A percentile compares a stretch with the other conserved stretches of the same genome.
Conservation (phyloP, 345 rosid genomes). For the Melaleuca alternifolia region DNA sequence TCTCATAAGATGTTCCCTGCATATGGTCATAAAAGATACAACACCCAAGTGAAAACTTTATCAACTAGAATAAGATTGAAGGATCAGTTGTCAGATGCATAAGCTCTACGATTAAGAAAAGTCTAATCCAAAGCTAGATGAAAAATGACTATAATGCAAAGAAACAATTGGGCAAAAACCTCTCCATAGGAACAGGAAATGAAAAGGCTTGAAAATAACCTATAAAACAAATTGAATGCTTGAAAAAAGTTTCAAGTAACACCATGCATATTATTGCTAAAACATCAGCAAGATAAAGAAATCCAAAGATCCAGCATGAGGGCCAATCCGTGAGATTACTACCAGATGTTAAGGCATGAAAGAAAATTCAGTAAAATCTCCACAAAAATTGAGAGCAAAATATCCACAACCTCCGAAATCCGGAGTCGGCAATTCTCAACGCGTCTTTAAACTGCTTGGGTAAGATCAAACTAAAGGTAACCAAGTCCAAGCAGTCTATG, state of each 20-base stretch:
- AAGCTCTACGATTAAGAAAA: not conserved
- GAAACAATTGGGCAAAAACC: not conserved
- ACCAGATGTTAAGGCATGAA: not conserved
- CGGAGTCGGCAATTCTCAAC: not conserved
- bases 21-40: not conserved
- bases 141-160: not conserved
- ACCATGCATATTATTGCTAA: not conserved
- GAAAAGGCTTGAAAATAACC: not conserved
- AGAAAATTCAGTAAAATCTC: not conserved
- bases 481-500: not conserved
- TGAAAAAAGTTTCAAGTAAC: not conserved
- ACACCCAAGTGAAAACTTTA: not conserved
- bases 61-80: not conserved
- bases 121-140: not conserved
- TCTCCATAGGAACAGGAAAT: not conserved
- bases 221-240: not conserved
- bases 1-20: constrained; percentile 90
- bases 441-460: not conserved
- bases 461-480: not conserved
- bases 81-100: not conserved
- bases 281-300: not conserved
- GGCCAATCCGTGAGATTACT: not conserved
- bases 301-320: not conserved
- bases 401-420: not conserved
- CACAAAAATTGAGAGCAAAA: not conserved